A percentile compares a stretch with the other conserved stretches of the same genome.
Evolutionary conservation across 352 stramenopile genomes (phyloP).

Genomic region (Phytopythium helicoides): DNA sequence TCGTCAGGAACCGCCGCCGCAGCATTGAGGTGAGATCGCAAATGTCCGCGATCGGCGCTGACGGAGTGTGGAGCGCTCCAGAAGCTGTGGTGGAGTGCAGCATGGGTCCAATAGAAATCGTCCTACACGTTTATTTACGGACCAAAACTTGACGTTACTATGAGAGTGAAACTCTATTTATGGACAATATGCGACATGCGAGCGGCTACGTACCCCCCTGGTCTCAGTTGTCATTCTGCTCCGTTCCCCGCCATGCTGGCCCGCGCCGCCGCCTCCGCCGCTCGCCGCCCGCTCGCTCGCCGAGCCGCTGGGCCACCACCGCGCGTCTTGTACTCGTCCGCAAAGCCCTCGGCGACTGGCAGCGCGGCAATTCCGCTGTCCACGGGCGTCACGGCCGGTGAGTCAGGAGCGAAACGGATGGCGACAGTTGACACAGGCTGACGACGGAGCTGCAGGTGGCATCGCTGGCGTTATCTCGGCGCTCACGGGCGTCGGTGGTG

Average conservation of each 20-base stretch:
- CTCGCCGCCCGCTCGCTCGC: conserved; percentile 30
- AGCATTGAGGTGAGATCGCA: background rate
- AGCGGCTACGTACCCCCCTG: background rate
- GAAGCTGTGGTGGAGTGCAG: background rate
- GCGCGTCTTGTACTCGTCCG: conserved; percentile 8
- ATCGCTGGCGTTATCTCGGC: conserved; percentile 72
- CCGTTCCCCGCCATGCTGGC: conserved; percentile 4
- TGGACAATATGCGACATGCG: background rate
- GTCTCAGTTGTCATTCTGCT: conserved; percentile 1
- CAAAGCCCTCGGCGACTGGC: conserved; percentile 8
- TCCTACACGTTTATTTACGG: background rate
- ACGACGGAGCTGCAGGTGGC: no score
- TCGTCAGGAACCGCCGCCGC: conserved; percentile 17
- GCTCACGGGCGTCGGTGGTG: conserved; percentile 77
- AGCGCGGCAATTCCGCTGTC: conserved; percentile 40
- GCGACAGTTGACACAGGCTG: no score
- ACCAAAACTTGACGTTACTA: no score
- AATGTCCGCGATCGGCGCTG: background rate
- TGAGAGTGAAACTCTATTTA: no score
- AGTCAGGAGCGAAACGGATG: background rate
- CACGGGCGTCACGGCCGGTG: conserved; percentile 41
- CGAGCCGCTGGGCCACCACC: conserved; percentile 29
- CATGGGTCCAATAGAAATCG: background rate
- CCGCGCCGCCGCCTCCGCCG: conserved; percentile 8
- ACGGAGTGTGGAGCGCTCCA: conserved; percentile 8